Evolutionary conservation across 495 filamentous ascomycete species (phyloP).

Genomic region (Penicillium riverlandense): DNA sequence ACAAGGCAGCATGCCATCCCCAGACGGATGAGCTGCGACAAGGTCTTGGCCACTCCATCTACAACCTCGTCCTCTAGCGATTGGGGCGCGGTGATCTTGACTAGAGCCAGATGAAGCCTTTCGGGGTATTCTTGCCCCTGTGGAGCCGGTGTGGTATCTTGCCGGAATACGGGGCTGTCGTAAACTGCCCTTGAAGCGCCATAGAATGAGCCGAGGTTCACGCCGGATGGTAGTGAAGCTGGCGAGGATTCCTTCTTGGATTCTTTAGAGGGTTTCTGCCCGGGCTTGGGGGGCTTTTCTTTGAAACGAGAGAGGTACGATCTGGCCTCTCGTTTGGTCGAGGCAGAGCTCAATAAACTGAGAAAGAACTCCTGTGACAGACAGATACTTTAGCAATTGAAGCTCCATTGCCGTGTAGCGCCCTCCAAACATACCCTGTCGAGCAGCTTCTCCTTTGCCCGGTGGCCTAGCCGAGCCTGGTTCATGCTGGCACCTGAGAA

Average conservation of each 20-base stretch:
- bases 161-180: conserved; percentile 56
- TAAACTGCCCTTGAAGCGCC: conserved; percentile 51
- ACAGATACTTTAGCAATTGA: not conserved
- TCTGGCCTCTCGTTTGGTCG: conserved; percentile 85
- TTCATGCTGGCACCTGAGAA: conserved; percentile 27
- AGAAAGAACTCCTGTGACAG: conserved; percentile 68
- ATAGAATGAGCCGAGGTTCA: conserved; percentile 60
- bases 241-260: conserved; percentile 11
- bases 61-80: conserved; percentile 58
- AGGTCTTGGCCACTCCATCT: conserved; percentile 69
- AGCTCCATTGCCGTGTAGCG: no score
- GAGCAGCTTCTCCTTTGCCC: conserved; percentile 42
- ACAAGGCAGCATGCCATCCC: conserved; percentile 79
- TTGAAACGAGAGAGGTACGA: conserved; percentile 78
- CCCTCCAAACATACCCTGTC: conserved; percentile 26
- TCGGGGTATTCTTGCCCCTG: conserved; percentile 21
- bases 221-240: conserved; percentile 30
- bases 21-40: conserved; percentile 73
- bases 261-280: conserved; percentile 10
- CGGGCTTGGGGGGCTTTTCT: conserved; percentile 24
- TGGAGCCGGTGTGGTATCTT: conserved; percentile 32
- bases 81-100: conserved; percentile 75
- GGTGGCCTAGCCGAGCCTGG: conserved; percentile 32
- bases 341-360: conserved; percentile 72
- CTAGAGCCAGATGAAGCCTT: conserved; percentile 71